Conservation (phyloP, 345 rosid species). For the Geranium rotundifolium region DNA sequence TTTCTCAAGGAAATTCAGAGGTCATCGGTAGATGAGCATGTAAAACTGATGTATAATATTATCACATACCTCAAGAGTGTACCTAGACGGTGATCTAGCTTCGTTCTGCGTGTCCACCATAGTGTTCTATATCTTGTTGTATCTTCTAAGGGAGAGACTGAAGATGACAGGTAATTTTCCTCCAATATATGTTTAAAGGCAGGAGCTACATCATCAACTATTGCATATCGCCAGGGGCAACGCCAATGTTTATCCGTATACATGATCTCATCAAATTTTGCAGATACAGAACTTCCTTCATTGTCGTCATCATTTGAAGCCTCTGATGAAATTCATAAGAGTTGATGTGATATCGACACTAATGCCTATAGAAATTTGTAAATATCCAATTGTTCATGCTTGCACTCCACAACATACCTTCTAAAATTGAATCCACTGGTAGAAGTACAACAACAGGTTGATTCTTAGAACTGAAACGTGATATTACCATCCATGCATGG, state of each 20-base stretch:
- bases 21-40: neutral
- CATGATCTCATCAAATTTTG: conserved; percentile 19
- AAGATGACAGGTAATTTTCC: conserved; percentile 56
- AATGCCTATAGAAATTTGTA: neutral
- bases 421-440: conserved; percentile 50
- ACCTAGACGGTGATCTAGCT: conserved; percentile 63
- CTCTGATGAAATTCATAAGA: conserved; percentile 17
- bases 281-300: conserved; percentile 17
- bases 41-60: too few relatives aligned
- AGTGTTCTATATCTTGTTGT: conserved; percentile 36
- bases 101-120: conserved; percentile 81
- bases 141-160: conserved; percentile 36
- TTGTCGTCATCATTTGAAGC: conserved; percentile 34
- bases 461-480: conserved; percentile 45
- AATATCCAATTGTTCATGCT: conserved; percentile 5
- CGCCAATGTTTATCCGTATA: conserved; percentile 42
- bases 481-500: conserved; percentile 62
- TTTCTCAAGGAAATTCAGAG: neutral
- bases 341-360: neutral
- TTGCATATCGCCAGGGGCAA: conserved; percentile 76
- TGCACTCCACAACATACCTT: conserved; percentile 39
- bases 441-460: conserved; percentile 64
- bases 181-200: conserved; percentile 64
- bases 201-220: conserved; percentile 69
- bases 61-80: conserved; percentile 45